Evolutionary conservation across 352 stramenopile species (phyloP).

Genomic region (Phytopythium litorale): DNA sequence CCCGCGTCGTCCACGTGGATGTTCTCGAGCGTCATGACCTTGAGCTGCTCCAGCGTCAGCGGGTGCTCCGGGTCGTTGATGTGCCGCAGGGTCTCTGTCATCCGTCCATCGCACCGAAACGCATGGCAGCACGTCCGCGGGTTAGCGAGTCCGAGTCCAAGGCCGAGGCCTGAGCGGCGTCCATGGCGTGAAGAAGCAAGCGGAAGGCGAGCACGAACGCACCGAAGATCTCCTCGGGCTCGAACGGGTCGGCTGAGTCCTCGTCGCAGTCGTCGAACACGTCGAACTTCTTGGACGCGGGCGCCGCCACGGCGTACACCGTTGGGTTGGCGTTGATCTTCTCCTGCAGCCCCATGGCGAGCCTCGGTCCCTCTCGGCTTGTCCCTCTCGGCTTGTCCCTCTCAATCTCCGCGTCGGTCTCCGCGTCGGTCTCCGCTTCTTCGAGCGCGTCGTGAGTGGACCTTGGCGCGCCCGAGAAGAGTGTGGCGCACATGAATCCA

Average conservation of each 20-base stretch:
- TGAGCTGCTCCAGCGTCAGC: slow-evolving; percentile 92
- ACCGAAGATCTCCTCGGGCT: slow-evolving; percentile 86
- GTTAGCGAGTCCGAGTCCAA: background rate
- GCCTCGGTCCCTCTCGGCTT: no score
- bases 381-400: no score
- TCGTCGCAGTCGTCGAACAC: slow-evolving; percentile 59
- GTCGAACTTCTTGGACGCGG: slow-evolving; percentile 57
- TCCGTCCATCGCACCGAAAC: background rate
- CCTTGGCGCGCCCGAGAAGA: no score
- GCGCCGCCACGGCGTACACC: slow-evolving; percentile 71
- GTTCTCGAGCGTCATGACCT: slow-evolving; percentile 90
- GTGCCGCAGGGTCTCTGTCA: slow-evolving; percentile 78
- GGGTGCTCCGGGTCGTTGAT: slow-evolving; percentile 94
- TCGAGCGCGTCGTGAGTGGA: no score
- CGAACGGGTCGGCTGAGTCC: slow-evolving; percentile 68
- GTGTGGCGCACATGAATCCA: no score
- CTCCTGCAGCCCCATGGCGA: slow-evolving; percentile 58
- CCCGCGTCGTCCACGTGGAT: slow-evolving; percentile 83
- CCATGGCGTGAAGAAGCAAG: no score
- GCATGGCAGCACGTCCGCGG: background rate
- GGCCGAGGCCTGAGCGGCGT: no score
- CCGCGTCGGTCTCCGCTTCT: background rate
- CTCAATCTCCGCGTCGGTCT: background rate
- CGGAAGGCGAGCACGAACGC: slow-evolving; percentile 10
- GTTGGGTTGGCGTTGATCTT: slow-evolving; percentile 90